A percentile compares a stretch with the other conserved stretches of the same genome.
Evolutionary conservation across 331 rosid genomes (phyloP).

Genomic region (Telfairia occidentalis): DNA sequence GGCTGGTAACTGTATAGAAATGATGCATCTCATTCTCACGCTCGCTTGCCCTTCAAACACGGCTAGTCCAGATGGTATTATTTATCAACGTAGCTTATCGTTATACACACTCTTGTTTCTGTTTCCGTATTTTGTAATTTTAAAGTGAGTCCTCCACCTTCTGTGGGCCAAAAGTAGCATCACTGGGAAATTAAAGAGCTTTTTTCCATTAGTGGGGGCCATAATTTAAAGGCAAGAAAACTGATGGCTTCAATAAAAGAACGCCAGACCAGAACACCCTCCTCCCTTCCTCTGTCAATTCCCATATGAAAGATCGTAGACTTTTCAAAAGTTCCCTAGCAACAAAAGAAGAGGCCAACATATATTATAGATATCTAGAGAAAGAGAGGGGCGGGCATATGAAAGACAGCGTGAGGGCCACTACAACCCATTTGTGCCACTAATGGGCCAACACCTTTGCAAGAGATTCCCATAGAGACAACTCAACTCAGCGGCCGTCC

Average conservation of each 20-base stretch:
- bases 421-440: slow-evolving; percentile 41
- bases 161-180: slow-evolving; percentile 5
- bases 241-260: slow-evolving; percentile 10
- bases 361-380: background rate
- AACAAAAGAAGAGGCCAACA: background rate
- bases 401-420: slow-evolving; percentile 40
- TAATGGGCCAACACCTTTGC: slow-evolving; percentile 41
- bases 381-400: background rate
- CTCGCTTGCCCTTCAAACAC: background rate
- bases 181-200: background rate
- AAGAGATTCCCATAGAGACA: slow-evolving; percentile 43
- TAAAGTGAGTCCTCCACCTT: background rate
- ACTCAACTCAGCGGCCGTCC: slow-evolving; percentile 26
- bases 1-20: background rate
- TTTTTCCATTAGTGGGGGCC: slow-evolving; percentile 5
- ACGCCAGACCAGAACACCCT: slow-evolving; percentile 30
- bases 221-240: background rate
- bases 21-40: background rate
- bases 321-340: background rate
- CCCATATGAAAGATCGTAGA: slow-evolving; percentile 21
- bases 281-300: slow-evolving; percentile 12
- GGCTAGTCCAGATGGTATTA: background rate
- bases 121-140: background rate
- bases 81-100: background rate
- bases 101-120: background rate